Evolutionary conservation across 805 yeast species (phyloP), one percentile per base, ranked within the genome.

Genomic region (Candida odintsovae): DNA sequence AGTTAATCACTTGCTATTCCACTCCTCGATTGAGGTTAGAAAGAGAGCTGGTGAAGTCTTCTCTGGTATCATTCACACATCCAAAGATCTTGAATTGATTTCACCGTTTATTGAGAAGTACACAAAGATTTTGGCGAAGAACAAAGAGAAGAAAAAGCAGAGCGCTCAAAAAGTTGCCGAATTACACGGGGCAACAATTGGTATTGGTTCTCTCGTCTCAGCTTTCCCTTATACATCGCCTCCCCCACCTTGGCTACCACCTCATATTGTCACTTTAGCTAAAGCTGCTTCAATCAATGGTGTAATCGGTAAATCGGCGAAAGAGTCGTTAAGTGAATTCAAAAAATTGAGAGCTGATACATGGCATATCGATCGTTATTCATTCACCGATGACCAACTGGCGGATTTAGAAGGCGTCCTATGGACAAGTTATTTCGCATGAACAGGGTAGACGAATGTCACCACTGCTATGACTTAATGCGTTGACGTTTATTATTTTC

Each of bases 151-250:
- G 42, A 57, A 62, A 43, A 71, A 69, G 4, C 51, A 73, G 7
- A 55, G 76, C 3, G 58, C 62, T 38, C 71, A 71, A 18, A 76
- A 76, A 46, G 60, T 68, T 11, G 67, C 76, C 7, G 64, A 66
- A 3, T 66, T 89, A 4, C 98, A 92, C 61, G 96, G 95, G 3
- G 89, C 95, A 2, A 82, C 90, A 0, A 68, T 94, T 21, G 98
- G 97, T 0, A 68, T 92, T 2, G 96, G 97, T 9, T 87, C 97
- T 0, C 68, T 92, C 38, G 78, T 94, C 2, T 81, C 83, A 41
- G 97, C 98, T 0, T 94, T 86, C 66, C 92, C 98, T 2, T 94
- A 90, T 58, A 69, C 74, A 3, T 84, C 96, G 1, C 99, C 99
- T 0, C 90, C 96, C 2, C 98, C 99, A 1, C 45, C 54, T 23